Evolutionary conservation across 2,329 filamentous ascomycete species (phyloP).

Genomic region (Fusarium compactum): DNA sequence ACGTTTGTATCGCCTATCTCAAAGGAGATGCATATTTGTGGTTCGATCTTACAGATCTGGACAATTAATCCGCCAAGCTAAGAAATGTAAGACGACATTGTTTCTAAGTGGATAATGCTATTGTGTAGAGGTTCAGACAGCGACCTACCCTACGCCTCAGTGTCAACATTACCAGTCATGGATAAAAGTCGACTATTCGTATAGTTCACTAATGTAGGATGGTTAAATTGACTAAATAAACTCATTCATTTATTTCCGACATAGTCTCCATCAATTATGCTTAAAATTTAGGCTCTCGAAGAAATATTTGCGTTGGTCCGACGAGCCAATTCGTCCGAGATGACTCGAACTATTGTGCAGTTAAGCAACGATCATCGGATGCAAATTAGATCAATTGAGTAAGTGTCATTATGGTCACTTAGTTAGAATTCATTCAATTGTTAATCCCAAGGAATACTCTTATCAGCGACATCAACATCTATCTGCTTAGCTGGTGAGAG

Average conservation of each 20-base stretch:
- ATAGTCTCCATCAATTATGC: not conserved
- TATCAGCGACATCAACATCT: not conserved
- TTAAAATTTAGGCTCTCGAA: not conserved
- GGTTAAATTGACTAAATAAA: not conserved
- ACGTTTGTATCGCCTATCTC: not conserved
- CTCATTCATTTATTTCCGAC: not conserved
- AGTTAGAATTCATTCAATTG: no score
- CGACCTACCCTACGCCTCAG: not conserved
- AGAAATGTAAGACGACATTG: not conserved
- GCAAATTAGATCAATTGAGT: no score
- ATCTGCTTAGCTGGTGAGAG: not conserved
- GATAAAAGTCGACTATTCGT: not conserved
- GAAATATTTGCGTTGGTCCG: not conserved
- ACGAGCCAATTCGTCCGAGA: not conserved
- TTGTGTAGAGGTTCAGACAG: not conserved
- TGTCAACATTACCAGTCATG: not conserved
- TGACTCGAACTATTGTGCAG: no score
- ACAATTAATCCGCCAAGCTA: conserved; percentile 15
- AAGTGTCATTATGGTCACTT: no score
- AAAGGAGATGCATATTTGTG: not conserved
- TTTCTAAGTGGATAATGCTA: not conserved
- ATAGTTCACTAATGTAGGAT: not conserved
- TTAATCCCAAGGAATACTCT: not conserved
- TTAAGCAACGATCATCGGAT: no score
- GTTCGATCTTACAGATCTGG: conserved; percentile 10